Base-by-base conservation (phyloP, 495 filamentous ascomycete species). In the Cudoniella acicularis region DNA sequence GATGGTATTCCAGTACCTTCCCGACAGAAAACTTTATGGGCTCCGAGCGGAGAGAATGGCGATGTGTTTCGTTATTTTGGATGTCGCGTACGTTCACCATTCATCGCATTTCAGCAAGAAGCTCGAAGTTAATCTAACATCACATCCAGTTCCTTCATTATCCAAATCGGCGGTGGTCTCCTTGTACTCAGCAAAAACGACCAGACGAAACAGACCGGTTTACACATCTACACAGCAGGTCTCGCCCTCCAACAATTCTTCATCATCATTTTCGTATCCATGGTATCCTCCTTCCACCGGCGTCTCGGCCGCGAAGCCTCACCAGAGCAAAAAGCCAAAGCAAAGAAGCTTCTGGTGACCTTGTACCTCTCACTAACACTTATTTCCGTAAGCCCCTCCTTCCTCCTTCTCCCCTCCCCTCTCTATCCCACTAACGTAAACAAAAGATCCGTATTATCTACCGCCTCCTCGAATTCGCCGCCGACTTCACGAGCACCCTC, bases 61-160 rank as follows among this genome's bases (percentile, higher is more conserved):
- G 2, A 67, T 75, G 17, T 72, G 78, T 56, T 90, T 88, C 59
- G 84, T 89, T 40, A 70, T 71, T 27, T 72, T 84, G 25, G 85
- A 89, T 63, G 74, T 87, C 20, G 22, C 82, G 49, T 74, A 48
- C 22, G 56, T 49, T 1, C 3, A 6, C 3, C 11, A 23, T 13
- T 36, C 4, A 36, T 36, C 13, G 4, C 30, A 36, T 36, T 4
- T 13, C 13, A 36, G 6, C 30, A 6, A 36, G 30, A n/a, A 13
- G 30, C 30, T 13, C 4, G 4, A 6, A 36, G 30, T 13, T 36
- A 36, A n/a, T 41, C 25, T 57, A 54, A 50, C 25, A 10, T n/a
- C 13, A 8, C 1, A 17, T 11, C 1, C 13, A 61, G 63, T 10
- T 65, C 63, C 1, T 65, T 65, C 63, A 59, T 65, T 17, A 49